Percentiles rank a stretch among this genome's conserved stretches.
Conservation (phyloP, 2,329 filamentous ascomycete genomes). For the Annulohypoxylon truncatum region DNA sequence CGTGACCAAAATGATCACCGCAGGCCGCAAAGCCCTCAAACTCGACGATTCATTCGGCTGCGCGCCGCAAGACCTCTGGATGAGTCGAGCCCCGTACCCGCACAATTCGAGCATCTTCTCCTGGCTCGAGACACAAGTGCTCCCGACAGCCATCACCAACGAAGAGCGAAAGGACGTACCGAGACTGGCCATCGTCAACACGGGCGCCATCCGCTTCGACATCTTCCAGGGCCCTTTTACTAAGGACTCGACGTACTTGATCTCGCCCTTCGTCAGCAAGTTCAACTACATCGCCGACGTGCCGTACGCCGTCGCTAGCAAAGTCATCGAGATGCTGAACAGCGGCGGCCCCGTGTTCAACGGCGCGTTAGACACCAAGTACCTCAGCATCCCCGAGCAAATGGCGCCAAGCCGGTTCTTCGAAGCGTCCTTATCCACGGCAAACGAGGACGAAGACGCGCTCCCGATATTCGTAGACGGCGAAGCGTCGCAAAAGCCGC, state of each 20-base stretch:
- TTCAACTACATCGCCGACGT: constrained; percentile 84
- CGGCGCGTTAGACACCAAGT: constrained; percentile 55
- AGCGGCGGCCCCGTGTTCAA: constrained; percentile 62
- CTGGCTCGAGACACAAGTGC: constrained; percentile 80
- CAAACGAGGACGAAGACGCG: constrained; percentile 2
- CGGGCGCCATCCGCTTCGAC: constrained; percentile 92
- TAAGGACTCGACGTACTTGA: constrained; percentile 83
- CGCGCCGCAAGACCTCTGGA: constrained; percentile 83
- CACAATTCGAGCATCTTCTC: constrained; percentile 80
- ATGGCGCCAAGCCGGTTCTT: constrained; percentile 35
- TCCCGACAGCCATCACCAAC: constrained; percentile 74
- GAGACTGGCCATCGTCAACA: constrained; percentile 83
- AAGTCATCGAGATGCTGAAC: constrained; percentile 72
- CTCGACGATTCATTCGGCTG: constrained; percentile 85
- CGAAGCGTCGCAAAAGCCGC: constrained; percentile 42
- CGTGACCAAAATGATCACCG: constrained; percentile 75
- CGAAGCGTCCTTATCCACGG: background rate
- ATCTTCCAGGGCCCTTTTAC: constrained; percentile 95
- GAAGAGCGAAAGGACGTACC: constrained; percentile 69
- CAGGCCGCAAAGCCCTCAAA: constrained; percentile 75
- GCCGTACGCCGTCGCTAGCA: constrained; percentile 78
- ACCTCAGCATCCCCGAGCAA: constrained; percentile 64
- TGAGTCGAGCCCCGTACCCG: constrained; percentile 81
- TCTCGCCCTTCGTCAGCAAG: constrained; percentile 87
- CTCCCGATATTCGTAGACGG: constrained; percentile 29